Conservation (phyloP, 2,329 filamentous ascomycete genomes). For the Penicillium sp. region DNA sequence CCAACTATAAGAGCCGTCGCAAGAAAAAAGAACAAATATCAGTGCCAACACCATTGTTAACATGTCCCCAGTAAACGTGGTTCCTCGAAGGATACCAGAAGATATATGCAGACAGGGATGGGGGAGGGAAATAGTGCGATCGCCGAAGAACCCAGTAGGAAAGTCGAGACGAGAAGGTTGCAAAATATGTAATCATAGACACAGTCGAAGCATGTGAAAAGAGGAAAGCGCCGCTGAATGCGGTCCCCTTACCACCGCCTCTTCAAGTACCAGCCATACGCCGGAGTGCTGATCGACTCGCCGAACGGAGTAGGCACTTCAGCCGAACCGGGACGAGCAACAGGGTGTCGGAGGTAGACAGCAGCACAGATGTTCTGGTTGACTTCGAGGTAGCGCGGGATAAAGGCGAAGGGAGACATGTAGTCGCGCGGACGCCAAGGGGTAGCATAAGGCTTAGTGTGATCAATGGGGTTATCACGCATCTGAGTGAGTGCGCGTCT, state of each 20-base stretch:
- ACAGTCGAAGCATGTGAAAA: slow-evolving; percentile 11
- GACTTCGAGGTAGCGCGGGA: slow-evolving; percentile 91
- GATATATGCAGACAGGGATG: slow-evolving; percentile 19
- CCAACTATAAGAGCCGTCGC: slow-evolving; percentile 13
- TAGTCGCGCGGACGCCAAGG: slow-evolving; percentile 83
- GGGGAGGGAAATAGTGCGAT: slow-evolving; percentile 8
- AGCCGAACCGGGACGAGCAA: slow-evolving; percentile 71
- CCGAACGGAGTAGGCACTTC: slow-evolving; percentile 82
- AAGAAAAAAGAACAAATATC: slow-evolving; percentile 11
- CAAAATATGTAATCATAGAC: slow-evolving; percentile 14
- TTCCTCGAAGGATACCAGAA: slow-evolving; percentile 10
- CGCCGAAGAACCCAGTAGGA: slow-evolving; percentile 33
- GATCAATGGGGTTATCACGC: slow-evolving; percentile 70
- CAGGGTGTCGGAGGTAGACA: slow-evolving; percentile 89
- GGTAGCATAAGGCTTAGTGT: slow-evolving; percentile 75
- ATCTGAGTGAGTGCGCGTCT: slow-evolving; percentile 57
- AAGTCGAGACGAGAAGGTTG: slow-evolving; percentile 21
- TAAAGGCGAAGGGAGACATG: slow-evolving; percentile 90
- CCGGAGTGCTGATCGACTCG: slow-evolving; percentile 65
- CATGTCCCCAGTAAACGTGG: slow-evolving; percentile 12
- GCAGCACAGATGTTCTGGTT: slow-evolving; percentile 96
- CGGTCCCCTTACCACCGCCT: slow-evolving; percentile 54
- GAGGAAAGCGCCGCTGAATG: slow-evolving; percentile 7
- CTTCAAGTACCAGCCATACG: slow-evolving; percentile 90
- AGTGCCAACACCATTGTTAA: slow-evolving; percentile 22